Conservation (phyloP, 768 basidiomycete species). For the Suillus cothurnatus region DNA sequence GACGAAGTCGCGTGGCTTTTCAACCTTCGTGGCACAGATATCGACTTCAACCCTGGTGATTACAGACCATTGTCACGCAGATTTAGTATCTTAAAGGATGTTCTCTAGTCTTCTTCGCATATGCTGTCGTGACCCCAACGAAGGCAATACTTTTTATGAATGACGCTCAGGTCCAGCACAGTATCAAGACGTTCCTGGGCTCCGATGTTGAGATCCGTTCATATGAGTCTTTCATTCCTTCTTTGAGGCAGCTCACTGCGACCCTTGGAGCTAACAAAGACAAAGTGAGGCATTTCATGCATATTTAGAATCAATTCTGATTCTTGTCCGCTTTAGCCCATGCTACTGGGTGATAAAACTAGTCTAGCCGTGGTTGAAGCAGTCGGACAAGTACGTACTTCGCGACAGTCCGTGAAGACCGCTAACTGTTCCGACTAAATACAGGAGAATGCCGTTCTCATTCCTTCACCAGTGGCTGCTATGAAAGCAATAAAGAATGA, state of each 20-base stretch:
- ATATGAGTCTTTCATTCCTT: slow-evolving; percentile 68
- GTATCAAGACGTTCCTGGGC: slow-evolving; percentile 51
- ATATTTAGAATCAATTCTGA: slow-evolving; percentile 25
- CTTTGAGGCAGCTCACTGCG: slow-evolving; percentile 54
- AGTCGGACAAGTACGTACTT: slow-evolving; percentile 58
- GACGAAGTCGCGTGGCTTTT: slow-evolving; percentile 96
- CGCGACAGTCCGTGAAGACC: neutral
- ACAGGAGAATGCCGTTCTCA: slow-evolving; percentile 60
- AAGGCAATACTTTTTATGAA: slow-evolving; percentile 71
- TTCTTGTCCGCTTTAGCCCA: slow-evolving; percentile 47
- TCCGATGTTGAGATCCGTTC: slow-evolving; percentile 63
- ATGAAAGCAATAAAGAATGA: slow-evolving; percentile 81
- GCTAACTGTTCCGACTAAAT: slow-evolving; percentile 10
- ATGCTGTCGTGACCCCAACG: slow-evolving; percentile 73
- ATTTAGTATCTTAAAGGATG: neutral
- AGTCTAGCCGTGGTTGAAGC: slow-evolving; percentile 83
- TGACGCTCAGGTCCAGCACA: slow-evolving; percentile 43
- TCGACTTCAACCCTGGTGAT: slow-evolving; percentile 80
- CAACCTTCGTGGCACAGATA: slow-evolving; percentile 91
- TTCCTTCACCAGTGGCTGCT: slow-evolving; percentile 75
- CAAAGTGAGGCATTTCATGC: slow-evolving; percentile 22
- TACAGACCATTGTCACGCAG: slow-evolving; percentile 1
- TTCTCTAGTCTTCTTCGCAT: slow-evolving; percentile 83
- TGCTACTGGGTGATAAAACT: slow-evolving; percentile 76
- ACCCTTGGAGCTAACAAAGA: slow-evolving; percentile 37